Conservation (phyloP, 2,329 filamentous ascomycete species). For the Hypoxylon sp. region DNA sequence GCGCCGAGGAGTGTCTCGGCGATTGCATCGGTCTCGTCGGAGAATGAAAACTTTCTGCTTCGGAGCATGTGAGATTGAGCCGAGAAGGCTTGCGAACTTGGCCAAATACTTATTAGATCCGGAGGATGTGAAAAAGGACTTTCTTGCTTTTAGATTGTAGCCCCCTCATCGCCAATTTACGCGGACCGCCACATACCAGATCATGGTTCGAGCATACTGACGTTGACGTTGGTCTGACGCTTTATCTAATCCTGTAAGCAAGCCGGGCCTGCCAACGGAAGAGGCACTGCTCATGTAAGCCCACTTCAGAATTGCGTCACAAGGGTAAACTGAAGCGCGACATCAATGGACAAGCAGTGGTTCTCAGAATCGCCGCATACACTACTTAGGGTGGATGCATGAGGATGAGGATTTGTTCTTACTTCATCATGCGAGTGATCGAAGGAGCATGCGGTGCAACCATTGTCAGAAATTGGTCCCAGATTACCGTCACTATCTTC, state of each 20-base stretch:
- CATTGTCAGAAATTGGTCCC: constrained; percentile 18
- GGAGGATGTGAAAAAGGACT: neutral
- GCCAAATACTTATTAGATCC: constrained; percentile 7
- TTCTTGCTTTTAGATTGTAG: neutral
- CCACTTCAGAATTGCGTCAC: constrained; percentile 31
- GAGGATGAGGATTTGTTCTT: constrained; percentile 20
- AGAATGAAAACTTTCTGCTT: constrained; percentile 2
- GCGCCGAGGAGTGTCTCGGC: constrained; percentile 32
- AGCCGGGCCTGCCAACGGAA: neutral
- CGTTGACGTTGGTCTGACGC: constrained; percentile 17
- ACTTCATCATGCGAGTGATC: constrained; percentile 43
- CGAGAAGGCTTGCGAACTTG: constrained; percentile 17
- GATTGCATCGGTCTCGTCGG: constrained; percentile 23
- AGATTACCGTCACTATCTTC: constrained; percentile 20
- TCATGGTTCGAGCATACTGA: constrained; percentile 24
- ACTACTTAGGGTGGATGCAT: constrained; percentile 26
- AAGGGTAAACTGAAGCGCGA: constrained; percentile 6
- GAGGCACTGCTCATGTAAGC: constrained; percentile 23
- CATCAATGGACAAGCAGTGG: neutral
- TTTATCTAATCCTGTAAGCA: neutral
- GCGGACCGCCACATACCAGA: neutral
- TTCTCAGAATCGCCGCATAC: constrained; percentile 28
- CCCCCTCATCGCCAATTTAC: neutral
- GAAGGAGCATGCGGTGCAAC: constrained; percentile 43
- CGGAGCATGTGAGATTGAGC: constrained; percentile 15